Base-by-base conservation (phyloP, 1,284 basidiomycete genomes). In the Tremellales sp. region DNA sequence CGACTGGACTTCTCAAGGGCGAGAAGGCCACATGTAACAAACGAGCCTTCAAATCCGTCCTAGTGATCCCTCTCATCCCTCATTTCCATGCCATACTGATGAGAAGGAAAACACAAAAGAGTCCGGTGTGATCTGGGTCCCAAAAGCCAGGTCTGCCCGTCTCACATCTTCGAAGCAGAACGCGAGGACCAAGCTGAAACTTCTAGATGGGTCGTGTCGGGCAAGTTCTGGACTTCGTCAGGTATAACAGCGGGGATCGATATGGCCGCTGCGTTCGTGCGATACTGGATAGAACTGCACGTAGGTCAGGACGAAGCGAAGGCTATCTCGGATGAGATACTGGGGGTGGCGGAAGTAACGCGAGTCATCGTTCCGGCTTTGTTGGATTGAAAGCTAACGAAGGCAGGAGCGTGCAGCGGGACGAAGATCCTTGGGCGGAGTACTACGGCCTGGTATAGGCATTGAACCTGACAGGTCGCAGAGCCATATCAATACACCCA, bases 21-120 rank as follows among this genome's bases (percentile, higher is more conserved):
- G 44, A 53, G 24, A 56, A 37, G 27, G 60, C 60, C 12, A 62
- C 60, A 13, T 60, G 56, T 7, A 62, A 62, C 51, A 62, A 62
- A 36, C 43, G 46, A 11, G 56, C 56, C 2, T 60, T 49, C 44
- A 45, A 45, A 12, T 29, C 35, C 8, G 41, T 41, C 27, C 22
- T 48, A 15, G 57, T 59, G 57, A 45, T 3, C n/a, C 24, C 13
- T 25, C n/a, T 33, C 4, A 17, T 13, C 25, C 21, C 40, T 31
- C 15, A 8, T 31, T 37, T 24, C 44, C 25, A 23, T 40, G 12
- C 19, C 19, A 26, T 31, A 43, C 43, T 37, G 19, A 27, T 8
- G n/a, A 35, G 17, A 13, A 57, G 57, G 50, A 56, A 44, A 13
- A 46, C 17, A 56, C 46, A 7, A 27, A 37, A 25, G 54, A 54